Conservation (phyloP, 345 rosid species). For the Euphorbia peplus region DNA sequence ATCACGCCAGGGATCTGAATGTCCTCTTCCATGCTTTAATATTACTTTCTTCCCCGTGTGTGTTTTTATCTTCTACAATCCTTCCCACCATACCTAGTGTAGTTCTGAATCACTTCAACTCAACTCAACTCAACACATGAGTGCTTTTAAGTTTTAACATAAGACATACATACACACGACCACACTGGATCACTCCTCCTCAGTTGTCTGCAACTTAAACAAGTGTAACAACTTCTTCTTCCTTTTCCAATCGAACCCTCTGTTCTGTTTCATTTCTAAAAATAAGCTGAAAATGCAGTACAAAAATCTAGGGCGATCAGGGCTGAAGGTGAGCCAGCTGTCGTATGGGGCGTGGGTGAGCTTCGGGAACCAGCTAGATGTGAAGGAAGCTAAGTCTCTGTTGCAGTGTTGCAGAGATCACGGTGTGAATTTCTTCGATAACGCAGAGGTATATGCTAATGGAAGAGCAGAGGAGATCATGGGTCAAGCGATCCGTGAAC, state of each 20-base stretch:
- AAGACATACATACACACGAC: background rate
- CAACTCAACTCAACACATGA: too few relatives aligned
- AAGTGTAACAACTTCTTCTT: background rate
- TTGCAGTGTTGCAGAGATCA: conserved; percentile 85
- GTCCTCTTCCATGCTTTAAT: background rate
- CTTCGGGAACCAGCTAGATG: conserved; percentile 96
- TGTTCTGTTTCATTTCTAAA: too few relatives aligned
- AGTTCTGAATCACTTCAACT: background rate
- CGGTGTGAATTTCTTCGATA: conserved; percentile 98
- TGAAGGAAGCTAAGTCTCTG: conserved; percentile 89
- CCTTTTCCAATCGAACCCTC: too few relatives aligned
- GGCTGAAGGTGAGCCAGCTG: conserved; percentile 88
- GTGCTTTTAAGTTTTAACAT: too few relatives aligned
- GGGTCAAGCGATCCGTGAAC: conserved; percentile 96
- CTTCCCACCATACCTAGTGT: background rate
- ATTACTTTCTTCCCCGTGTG: too few relatives aligned
- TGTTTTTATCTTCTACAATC: background rate
- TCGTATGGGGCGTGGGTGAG: conserved; percentile 93
- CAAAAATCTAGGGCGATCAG: conserved; percentile 84
- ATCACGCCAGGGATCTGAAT: background rate
- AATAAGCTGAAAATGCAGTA: conserved; percentile 57
- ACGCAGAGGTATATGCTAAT: conserved; percentile 97
- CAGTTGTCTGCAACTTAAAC: background rate
- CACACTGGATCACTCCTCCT: background rate
- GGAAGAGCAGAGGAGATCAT: conserved; percentile 98